phyloP scores from a whole-genome alignment of 192 early-diverging fungal species.

The Diversispora epigaea region DNA sequence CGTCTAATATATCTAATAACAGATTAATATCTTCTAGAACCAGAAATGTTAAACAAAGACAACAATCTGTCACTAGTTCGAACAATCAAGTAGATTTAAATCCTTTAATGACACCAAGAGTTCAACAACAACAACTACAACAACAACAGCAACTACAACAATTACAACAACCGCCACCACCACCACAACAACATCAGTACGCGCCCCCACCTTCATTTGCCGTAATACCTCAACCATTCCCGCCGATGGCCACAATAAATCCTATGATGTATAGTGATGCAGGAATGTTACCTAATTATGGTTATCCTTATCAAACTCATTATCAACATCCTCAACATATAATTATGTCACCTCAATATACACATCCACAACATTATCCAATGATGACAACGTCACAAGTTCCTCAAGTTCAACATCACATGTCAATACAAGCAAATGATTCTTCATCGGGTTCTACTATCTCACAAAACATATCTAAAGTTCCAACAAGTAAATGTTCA shows the following conservation, averaged over 20 bases:
- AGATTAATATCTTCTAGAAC: too few relatives aligned
- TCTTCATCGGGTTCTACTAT: neutral
- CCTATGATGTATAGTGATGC: constrained; percentile 14
- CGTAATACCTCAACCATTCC: neutral
- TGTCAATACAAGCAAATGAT: neutral
- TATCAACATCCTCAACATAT: constrained; percentile 30
- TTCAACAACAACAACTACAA: constrained; percentile 16
- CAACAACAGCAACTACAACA: constrained; percentile 22
- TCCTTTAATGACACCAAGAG: too few relatives aligned
- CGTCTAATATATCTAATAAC: too few relatives aligned
- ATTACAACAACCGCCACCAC: too few relatives aligned
- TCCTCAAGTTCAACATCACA: constrained; percentile 8
- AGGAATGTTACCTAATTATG: constrained; percentile 17
- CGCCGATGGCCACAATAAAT: constrained; percentile 31
- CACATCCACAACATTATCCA: constrained; percentile 30
- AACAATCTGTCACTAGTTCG: too few relatives aligned
- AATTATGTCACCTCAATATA: neutral
- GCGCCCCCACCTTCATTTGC: too few relatives aligned
- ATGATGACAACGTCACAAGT: constrained; percentile 21
- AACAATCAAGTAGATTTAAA: too few relatives aligned
- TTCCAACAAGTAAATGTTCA: constrained; percentile 31
- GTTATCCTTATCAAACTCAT: neutral
- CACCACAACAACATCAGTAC: too few relatives aligned
- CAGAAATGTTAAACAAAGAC: too few relatives aligned
- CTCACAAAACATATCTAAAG: constrained; percentile 20